Base-by-base conservation (phyloP, 2,329 filamentous ascomycete genomes). In the Alternaria ventricosa region DNA sequence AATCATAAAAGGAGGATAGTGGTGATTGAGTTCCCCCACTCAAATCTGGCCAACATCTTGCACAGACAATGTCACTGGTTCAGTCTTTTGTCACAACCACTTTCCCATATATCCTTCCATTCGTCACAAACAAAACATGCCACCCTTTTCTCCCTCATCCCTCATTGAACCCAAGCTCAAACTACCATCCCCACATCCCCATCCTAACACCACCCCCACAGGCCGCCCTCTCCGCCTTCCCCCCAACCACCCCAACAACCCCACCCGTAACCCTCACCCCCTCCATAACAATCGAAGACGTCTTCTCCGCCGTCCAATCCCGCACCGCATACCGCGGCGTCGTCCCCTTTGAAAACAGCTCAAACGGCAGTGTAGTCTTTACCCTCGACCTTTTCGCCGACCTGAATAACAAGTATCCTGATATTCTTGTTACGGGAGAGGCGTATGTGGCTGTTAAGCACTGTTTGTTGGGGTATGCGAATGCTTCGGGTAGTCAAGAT, bases 341-440 rank as follows among this genome's bases (percentile, higher is more conserved):
- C 30, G 92, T 97, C 2, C 96, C 96, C 7, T 94, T 97, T 80
- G 95, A 98, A 78, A 99, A 99, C 84, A 96, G 92, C 44, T 95
- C 93, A 77, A 97, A 98, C 80, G 96, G 96, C 74, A 90, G 91
- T 58, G 96, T 99, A 54, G 89, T 96, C 60, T 92, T 93, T 79
- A 97, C 94, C 0, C 87, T 98, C 23, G 94, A 97, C 80, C 88
- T 95, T 68, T 88, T 99, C 64, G 93, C 93, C 69, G 93, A 97
- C 81, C 85, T 91, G 25, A 82, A 88, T 43, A 81, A 80, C 45
- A 80, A 82, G 46, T 93, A 92, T 76, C 84, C 85, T 11, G 88
- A 92, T 75, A 86, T 97, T 49, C 85, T 86, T 51, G 91, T 98
- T 44, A 92, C 90, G 75, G 92, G 88, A 49, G 96, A 98, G 82